Conservation (phyloP, 1,284 basidiomycete species). For the Leccinum insolens region DNA sequence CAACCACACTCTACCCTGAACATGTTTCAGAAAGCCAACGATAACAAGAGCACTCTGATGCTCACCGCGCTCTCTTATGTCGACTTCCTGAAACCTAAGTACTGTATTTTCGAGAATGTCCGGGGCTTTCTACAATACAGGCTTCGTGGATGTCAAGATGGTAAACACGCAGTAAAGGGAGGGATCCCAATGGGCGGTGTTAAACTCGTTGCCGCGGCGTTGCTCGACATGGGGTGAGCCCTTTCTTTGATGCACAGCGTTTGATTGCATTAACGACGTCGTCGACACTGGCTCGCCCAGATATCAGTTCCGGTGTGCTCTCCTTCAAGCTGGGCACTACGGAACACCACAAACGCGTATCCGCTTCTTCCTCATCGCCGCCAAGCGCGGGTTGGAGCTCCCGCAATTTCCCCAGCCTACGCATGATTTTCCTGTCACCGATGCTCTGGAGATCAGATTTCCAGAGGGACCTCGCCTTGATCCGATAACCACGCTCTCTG, state of each 20-base stretch:
- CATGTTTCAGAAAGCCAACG: conserved; percentile 54
- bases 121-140: conserved; percentile 63
- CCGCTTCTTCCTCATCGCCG: conserved; percentile 72
- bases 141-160: conserved; percentile 53
- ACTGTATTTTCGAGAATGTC: conserved; percentile 74
- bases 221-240: conserved; percentile 64
- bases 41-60: conserved; percentile 58
- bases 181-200: conserved; percentile 69
- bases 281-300: conserved; percentile 36
- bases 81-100: conserved; percentile 61
- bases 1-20: conserved; percentile 61
- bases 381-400: conserved; percentile 51
- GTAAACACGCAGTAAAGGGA: conserved; percentile 52
- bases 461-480: conserved; percentile 41
- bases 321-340: conserved; percentile 73
- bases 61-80: conserved; percentile 64
- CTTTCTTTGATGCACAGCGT: background rate
- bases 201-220: conserved; percentile 59
- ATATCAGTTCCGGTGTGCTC: conserved; percentile 66
- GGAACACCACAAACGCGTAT: conserved; percentile 71
- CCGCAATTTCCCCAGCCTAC: conserved; percentile 71
- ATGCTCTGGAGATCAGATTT: conserved; percentile 51
- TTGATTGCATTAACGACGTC: background rate
- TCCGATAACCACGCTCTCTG: conserved; percentile 49
- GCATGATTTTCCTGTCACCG: conserved; percentile 56